Evolutionary conservation across 768 basidiomycete genomes (phyloP), one percentile per base, ranked within the genome.

Genomic region (Rhodotorula taiwanensis): DNA sequence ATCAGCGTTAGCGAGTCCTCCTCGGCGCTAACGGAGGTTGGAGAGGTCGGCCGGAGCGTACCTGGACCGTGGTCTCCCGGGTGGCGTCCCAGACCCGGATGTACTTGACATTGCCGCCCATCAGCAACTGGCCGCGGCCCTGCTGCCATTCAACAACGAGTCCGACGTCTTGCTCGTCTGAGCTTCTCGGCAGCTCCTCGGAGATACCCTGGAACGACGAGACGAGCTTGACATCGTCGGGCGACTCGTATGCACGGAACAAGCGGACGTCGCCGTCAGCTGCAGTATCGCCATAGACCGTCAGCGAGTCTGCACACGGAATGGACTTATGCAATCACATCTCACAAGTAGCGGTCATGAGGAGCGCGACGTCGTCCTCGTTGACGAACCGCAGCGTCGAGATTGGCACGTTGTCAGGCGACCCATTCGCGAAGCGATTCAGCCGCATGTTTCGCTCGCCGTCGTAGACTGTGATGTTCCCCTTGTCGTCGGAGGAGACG

Each of bases 81-180:
- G 89, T 86, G 14, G 92, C 94, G 74, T 99, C 93, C 95, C 95
- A 99, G 7, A 92, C 81, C 62, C 90, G 82, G 64, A 99, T 86
- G 43, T 86, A 84, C 60, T 84, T 83, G 42, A 89, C 86, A 76
- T 98, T 94, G 3, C 94, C 95, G 15, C 89, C 89, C 31, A 90
- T 84, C n/a, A 97, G 79, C 39, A 98, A 77, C 31, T 83, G 84
- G 0, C 93, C 95, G 30, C 84, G 81, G 4, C 82, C 80, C 76
- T 97, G 94, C 72, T 88, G 89, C 95, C 95, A 99, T 63, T 94
- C 90, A 63, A 87, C 83, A 33, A 98, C 81, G 53, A 97, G 78
- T 0, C 95, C 95, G 47, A 81, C 82, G 39, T 90, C 88, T 66
- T 86, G 84, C n/a, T 83, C 81, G 61, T 84, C 75, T 20, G 62